Base-by-base conservation (phyloP, 2,329 filamentous ascomycete species). In the Gliomastix tumulicola region DNA sequence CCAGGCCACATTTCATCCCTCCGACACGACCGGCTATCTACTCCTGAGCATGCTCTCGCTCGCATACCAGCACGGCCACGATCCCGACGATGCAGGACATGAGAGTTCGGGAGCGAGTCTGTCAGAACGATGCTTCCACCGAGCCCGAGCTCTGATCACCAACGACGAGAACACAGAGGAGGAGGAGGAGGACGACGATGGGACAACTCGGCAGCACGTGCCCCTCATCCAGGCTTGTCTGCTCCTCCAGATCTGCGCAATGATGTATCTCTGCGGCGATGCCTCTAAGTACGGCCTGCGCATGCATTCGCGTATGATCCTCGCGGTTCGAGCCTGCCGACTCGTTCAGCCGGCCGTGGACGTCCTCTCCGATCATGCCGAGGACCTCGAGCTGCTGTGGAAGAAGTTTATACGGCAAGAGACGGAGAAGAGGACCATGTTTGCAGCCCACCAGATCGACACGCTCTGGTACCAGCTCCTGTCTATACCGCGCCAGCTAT, bases 391-490 rank as follows among this genome's bases (percentile, higher is more conserved):
- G 2, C 49, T 57, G 3, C 44, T 66, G 6, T 66, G 63, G 63
- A 45, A 44, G n/a, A 42, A 55, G 25, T 63, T 64, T 28, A 49
- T 59, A 23, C 44, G 44, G 34, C 40, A 51, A 1, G 63, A 66
- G 39, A 61, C 62, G 0, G 54, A 56, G 28, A 66, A 66, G 38
- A 56, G 63, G 15, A 66, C 63, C 1, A 38, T 62, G 5, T 63
- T 65, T 35, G 59, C 63, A 9, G 51, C 61, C 1, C 63, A 66
- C 40, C 62, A 67, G 37, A 52, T 66, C 19, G 63, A 67, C 38
- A 53, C 62, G 0, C 42, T 65, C 3, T 66, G 62, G 59, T 66
- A 67, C 39, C 62, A 66, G 34, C 53, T 65, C 34, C 46, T 66
- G 10, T 61, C 57, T 3, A 49, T 60, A 13, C 58, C 58, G 6